These are phyloP conservation scores for Hygrophoropsis aurantiaca DNA, from an alignment of 768 basidiomycete genomes.

Conservation along the genomic window DNA sequence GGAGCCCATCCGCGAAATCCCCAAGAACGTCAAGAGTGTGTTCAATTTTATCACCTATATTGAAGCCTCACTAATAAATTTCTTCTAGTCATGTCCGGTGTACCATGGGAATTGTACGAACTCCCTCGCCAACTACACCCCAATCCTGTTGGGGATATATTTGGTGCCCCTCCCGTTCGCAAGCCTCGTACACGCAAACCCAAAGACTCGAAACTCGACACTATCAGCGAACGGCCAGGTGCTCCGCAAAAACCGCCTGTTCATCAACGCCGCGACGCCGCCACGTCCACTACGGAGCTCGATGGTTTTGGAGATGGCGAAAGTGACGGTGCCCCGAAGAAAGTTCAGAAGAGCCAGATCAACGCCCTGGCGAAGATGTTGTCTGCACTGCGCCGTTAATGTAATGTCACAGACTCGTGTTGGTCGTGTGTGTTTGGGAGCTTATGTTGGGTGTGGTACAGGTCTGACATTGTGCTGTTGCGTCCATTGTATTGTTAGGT, in stretches of 20 bases:
- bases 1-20: constrained; percentile 32
- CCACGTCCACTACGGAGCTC: constrained; percentile 76
- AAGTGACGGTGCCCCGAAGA: constrained; percentile 55
- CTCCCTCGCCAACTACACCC: constrained; percentile 65
- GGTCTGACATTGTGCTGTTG: constrained; percentile 37
- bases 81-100: constrained; percentile 65
- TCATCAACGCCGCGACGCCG: constrained; percentile 56
- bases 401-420: constrained; percentile 23
- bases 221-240: constrained; percentile 69
- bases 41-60: constrained; percentile 12
- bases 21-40: constrained; percentile 84
- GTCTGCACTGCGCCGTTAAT: constrained; percentile 69
- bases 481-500: constrained; percentile 54
- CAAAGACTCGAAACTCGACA: constrained; percentile 68
- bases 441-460: constrained; percentile 28
- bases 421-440: constrained; percentile 10
- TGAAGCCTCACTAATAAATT: constrained; percentile 3
- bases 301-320: constrained; percentile 38
- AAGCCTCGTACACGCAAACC: constrained; percentile 68
- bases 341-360: constrained; percentile 89
- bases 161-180: constrained; percentile 53
- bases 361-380: constrained; percentile 91
- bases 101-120: constrained; percentile 74
- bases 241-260: constrained; percentile 43
- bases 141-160: constrained; percentile 63